Conservation (phyloP, 345 rosid genomes). For the Eucalyptus cloeziana region DNA sequence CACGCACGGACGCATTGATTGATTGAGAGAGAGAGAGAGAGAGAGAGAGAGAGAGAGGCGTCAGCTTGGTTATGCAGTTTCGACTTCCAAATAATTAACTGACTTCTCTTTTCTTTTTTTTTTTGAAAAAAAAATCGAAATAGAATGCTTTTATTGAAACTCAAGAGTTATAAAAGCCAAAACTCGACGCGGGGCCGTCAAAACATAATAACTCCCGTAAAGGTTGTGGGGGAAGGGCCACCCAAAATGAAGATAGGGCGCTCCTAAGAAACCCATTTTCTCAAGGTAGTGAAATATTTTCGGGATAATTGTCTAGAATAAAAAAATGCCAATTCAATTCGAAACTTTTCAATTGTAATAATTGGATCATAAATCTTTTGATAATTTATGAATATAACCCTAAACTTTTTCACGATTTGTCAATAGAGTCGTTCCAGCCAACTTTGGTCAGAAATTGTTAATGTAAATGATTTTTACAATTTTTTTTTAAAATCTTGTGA, state of each 20-base stretch:
- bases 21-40: not conserved
- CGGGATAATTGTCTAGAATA: not conserved
- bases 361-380: accelerated
- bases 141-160: no score
- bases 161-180: no score
- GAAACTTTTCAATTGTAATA: not conserved
- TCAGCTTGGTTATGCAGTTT: not conserved
- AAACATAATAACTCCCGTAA: no score
- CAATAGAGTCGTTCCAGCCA: accelerated
- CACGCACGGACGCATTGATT: not conserved
- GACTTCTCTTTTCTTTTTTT: not conserved
- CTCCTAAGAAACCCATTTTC: not conserved
- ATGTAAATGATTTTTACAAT: not conserved
- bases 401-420: accelerated
- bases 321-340: accelerated
- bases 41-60: not conserved
- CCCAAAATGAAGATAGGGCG: no score
- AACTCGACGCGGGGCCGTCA: no score
- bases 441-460: accelerated
- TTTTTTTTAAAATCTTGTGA: not conserved
- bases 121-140: no score
- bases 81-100: not conserved
- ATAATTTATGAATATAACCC: not conserved
- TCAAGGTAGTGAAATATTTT: not conserved
- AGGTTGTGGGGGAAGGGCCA: no score